phyloP scores from a whole-genome alignment of 371 early-diverging fungal genomes.

The Saksenaea vasiformis region DNA sequence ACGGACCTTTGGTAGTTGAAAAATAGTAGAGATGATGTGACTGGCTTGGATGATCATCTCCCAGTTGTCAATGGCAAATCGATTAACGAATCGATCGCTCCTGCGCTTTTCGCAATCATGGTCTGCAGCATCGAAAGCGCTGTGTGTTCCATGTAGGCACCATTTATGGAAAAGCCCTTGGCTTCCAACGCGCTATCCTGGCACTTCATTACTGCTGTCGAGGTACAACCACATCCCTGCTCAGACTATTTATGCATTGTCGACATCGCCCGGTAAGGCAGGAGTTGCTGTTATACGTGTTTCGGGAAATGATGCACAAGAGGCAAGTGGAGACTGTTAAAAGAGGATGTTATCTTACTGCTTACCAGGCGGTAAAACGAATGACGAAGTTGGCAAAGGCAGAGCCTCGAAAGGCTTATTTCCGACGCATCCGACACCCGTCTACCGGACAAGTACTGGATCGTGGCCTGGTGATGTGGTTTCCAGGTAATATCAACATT shows the following conservation, averaged over 20 bases:
- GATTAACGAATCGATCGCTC: background rate
- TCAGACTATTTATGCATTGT: conserved; percentile 75
- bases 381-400: conserved; percentile 11
- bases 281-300: conserved; percentile 81
- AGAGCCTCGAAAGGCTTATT: conserved; percentile 54
- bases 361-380: conserved; percentile 5
- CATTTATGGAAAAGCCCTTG: background rate
- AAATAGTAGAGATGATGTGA: background rate
- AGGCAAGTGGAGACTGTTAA: conserved; percentile 28
- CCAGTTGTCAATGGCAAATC: background rate
- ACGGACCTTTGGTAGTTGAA: background rate
- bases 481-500: conserved; percentile 51
- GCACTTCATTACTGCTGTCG: background rate
- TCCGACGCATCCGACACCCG: conserved; percentile 55
- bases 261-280: conserved; percentile 76
- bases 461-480: conserved; percentile 65
- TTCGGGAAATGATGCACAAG: conserved; percentile 63
- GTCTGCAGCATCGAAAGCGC: background rate
- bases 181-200: background rate
- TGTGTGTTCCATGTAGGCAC: background rate
- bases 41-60: background rate
- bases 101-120: background rate
- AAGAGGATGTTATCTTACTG: background rate
- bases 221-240: background rate
- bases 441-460: conserved; percentile 53